Base-by-base conservation (phyloP, 345 rosid genomes). In the Syzygium oleosum region DNA sequence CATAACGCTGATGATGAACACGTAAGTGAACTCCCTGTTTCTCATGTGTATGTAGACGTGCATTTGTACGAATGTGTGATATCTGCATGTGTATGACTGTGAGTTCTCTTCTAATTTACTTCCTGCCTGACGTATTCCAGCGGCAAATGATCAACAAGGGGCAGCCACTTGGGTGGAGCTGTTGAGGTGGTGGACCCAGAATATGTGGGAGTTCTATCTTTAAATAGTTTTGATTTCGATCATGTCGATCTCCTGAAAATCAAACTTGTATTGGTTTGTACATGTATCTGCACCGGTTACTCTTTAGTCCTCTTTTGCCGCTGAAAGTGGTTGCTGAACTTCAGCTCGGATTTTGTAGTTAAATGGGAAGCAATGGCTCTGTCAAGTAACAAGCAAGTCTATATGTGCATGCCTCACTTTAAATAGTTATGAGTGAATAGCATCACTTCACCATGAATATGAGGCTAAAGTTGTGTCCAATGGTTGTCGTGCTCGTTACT, bases 1-100 rank as follows among this genome's bases (percentile, higher is more conserved):
- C 92, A 96, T 96, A 84, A 95, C 99, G 46, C 93, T 95, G 87
- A 97, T 97, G 97, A 95, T 96, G 99, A 97, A 91, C 93, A 89
- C 97, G 95, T 97, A 93, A 94, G 94, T 86, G 79, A 52, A 52
- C 83, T 59, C 80, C 79, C 83, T 78, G 53, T 84, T 13, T 27
- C 59, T 73, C 56, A 0, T 19, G 12, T 38, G 16, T n/a, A 52
- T 19, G 55, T 49, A n/a, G 55, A n/a, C 22, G 43, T 51, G 56
- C 43, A 84, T 51, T 16, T 52, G 11, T 43, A 3, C 25, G 0
- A 84, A 54, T 51, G 34, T 16, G 12, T 51, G 58, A 84, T 84
- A 21, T 51, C 43, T 84, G 22, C 25, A 7, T n/a, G 15, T n/a
- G 41, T 27, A 0, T 0, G 25, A 51, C 85, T 4, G 7, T 54